A percentile compares a stretch with the other conserved stretches of the same genome.
Conservation (phyloP, 1,139 yeast genomes). For the Sugiyamaella castrensis region DNA sequence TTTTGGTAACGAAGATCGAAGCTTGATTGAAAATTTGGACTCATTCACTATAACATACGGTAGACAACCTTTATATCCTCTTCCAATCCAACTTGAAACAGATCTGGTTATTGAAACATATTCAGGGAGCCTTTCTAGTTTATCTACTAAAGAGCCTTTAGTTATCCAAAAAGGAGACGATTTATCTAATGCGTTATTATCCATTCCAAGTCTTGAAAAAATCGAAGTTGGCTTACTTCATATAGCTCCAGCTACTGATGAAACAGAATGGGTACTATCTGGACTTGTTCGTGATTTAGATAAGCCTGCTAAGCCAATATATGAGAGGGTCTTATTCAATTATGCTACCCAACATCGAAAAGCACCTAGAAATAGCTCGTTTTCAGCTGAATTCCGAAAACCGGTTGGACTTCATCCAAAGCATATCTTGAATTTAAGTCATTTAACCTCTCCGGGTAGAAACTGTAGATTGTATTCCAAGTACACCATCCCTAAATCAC, state of each 20-base stretch:
- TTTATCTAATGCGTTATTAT: too few relatives aligned
- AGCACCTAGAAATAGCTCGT: slow-evolving; percentile 27
- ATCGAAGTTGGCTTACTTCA: slow-evolving; percentile 31
- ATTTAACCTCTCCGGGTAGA: slow-evolving; percentile 21
- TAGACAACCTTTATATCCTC: slow-evolving; percentile 25
- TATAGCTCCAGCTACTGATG: slow-evolving; percentile 19
- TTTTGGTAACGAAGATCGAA: neutral
- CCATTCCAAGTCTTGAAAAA: slow-evolving; percentile 11
- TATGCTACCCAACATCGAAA: slow-evolving; percentile 26
- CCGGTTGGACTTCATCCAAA: slow-evolving; percentile 51
- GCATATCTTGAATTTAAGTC: slow-evolving; percentile 25
- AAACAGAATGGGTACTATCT: slow-evolving; percentile 26
- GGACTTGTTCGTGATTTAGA: slow-evolving; percentile 29
- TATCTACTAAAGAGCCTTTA: neutral
- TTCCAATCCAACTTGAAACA: slow-evolving; percentile 21
- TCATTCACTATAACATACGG: slow-evolving; percentile 30
- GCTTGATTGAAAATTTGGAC: slow-evolving; percentile 19
- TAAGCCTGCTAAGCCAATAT: slow-evolving; percentile 8
- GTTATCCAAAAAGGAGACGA: slow-evolving; percentile 3
- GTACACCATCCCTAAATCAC: slow-evolving; percentile 38
- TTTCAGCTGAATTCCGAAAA: slow-evolving; percentile 30
- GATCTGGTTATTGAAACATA: slow-evolving; percentile 31
- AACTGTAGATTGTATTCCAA: slow-evolving; percentile 42
- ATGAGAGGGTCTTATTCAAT: slow-evolving; percentile 27
- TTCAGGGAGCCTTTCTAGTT: slow-evolving; percentile 16